Evolutionary conservation across 2,329 filamentous ascomycete species (phyloP).

Genomic region (Sporothrix pseudoabietina): DNA sequence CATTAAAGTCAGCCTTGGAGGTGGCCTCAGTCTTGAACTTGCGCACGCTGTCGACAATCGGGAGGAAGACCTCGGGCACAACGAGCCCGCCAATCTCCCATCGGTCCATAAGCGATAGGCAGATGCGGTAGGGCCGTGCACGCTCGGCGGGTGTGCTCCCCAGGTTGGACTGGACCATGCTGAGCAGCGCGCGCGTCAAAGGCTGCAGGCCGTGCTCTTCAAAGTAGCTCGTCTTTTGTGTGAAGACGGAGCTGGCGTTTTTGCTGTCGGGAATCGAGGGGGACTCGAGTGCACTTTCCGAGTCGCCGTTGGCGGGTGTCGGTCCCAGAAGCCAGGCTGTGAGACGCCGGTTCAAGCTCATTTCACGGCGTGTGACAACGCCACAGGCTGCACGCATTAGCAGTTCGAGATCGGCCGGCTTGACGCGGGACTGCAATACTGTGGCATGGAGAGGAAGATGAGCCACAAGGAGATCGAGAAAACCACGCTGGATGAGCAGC

Average conservation of each 20-base stretch:
- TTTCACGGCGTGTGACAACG: slow-evolving; percentile 86
- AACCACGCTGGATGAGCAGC: slow-evolving; percentile 88
- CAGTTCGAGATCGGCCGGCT: slow-evolving; percentile 74
- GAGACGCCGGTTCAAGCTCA: slow-evolving; percentile 93
- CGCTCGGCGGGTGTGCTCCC: slow-evolving; percentile 61
- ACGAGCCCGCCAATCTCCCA: slow-evolving; percentile 95
- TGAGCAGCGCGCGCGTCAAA: slow-evolving; percentile 72
- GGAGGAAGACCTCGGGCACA: slow-evolving; percentile 84
- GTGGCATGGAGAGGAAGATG: slow-evolving; percentile 83
- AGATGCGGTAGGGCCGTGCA: slow-evolving; percentile 85
- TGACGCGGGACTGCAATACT: slow-evolving; percentile 75
- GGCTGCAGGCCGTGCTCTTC: slow-evolving; percentile 74
- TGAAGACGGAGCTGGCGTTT: slow-evolving; percentile 46
- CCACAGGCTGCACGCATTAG: slow-evolving; percentile 81
- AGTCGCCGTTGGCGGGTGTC: slow-evolving; percentile 48
- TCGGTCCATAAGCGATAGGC: slow-evolving; percentile 93
- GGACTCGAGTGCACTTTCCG: slow-evolving; percentile 46
- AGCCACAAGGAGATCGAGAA: slow-evolving; percentile 87
- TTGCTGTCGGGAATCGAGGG: slow-evolving; percentile 41
- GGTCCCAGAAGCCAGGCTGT: slow-evolving; percentile 96
- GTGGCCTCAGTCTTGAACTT: slow-evolving; percentile 67
- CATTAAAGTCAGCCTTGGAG: slow-evolving; percentile 72
- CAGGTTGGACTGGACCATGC: slow-evolving; percentile 64
- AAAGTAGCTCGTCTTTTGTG: slow-evolving; percentile 76
- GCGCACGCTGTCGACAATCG: slow-evolving; percentile 78